Conservation (phyloP, 2,329 filamentous ascomycete genomes). For the Ophiostoma sp. region DNA sequence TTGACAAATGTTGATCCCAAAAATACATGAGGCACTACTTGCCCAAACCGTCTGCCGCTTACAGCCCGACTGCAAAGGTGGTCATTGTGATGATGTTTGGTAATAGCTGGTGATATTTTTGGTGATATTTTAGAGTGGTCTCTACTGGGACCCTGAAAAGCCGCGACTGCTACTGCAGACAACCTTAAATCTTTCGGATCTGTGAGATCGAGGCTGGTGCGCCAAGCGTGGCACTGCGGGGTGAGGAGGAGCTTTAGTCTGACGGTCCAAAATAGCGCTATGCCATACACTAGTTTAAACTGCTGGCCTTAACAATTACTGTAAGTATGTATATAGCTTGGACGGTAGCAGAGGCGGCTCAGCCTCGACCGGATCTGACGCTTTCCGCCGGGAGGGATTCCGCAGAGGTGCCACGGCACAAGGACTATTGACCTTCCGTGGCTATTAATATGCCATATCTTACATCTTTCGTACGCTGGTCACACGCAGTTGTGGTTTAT, state of each 20-base stretch:
- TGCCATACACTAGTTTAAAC: background rate
- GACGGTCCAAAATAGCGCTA: background rate
- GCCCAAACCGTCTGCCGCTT: background rate
- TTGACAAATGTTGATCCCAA: background rate
- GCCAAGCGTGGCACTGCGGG: background rate
- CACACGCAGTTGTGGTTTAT: background rate
- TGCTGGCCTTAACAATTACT: no score
- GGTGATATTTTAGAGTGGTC: background rate
- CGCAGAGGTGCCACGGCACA: background rate
- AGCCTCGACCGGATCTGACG: slow-evolving; percentile 10
- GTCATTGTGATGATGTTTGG: background rate
- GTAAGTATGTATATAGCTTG: no score
- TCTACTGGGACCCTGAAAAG: background rate
- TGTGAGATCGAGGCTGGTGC: slow-evolving; percentile 5
- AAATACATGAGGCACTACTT: background rate
- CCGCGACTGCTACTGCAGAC: background rate
- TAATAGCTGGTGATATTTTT: background rate
- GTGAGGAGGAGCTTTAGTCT: background rate
- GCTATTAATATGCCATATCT: background rate
- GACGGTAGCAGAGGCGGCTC: background rate
- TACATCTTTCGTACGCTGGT: background rate
- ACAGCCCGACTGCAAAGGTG: background rate
- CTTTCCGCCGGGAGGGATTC: background rate
- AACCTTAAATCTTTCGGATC: background rate
- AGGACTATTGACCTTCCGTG: background rate